phyloP scores from a whole-genome alignment of 2,329 filamentous ascomycete species.

The Nectriaceae sp. region DNA sequence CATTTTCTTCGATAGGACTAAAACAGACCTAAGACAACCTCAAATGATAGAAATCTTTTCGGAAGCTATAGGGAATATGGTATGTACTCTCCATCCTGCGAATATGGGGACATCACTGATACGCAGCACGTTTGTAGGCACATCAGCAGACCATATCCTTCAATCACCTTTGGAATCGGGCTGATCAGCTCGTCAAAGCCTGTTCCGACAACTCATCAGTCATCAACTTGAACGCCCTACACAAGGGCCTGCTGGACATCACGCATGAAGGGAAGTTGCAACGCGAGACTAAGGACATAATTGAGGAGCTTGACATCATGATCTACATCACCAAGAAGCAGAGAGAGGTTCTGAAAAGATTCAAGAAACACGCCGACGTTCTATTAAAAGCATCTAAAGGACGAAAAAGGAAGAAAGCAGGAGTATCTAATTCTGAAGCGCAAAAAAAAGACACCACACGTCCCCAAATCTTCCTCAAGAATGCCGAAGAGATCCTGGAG shows the following conservation, averaged over 20 bases:
- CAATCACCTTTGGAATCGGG: constrained; percentile 4
- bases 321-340: constrained; percentile 2
- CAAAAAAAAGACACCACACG: too few species aligned
- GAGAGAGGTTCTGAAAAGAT: constrained; percentile 1
- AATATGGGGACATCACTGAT: not conserved
- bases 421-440: too few species aligned
- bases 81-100: not conserved
- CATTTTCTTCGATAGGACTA: constrained; percentile 42
- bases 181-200: constrained; percentile 1
- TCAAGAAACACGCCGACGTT: constrained; percentile 5
- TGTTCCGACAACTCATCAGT: not conserved
- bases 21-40: constrained; percentile 8
- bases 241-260: constrained; percentile 3
- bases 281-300: constrained; percentile 5
- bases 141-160: constrained; percentile 5
- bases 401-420: not conserved
- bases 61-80: constrained; percentile 7
- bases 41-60: constrained; percentile 7
- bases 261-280: constrained; percentile 4
- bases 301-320: constrained; percentile 7
- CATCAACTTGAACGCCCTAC: not conserved
- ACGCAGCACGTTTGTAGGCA: too few species aligned
- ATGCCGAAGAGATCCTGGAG: constrained; percentile 2
- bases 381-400: not conserved
- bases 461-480: too few species aligned